Base-by-base conservation (phyloP, 768 basidiomycete species). In the Podaxis sp. region DNA sequence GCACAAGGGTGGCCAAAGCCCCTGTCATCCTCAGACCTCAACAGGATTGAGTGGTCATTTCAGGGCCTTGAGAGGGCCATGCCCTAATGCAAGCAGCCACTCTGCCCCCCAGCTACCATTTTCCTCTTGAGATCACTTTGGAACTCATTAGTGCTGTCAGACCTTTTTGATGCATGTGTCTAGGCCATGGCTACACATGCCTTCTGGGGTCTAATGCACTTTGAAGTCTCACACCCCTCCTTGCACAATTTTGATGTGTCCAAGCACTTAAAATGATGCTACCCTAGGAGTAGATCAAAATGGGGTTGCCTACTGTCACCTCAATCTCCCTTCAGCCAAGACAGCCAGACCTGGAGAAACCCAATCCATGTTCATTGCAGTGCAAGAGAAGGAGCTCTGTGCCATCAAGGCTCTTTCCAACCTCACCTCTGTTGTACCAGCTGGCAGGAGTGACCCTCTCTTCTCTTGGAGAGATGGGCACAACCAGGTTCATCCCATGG, bases 191-290 rank as follows among this genome's bases (percentile, higher is more conserved):
- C 71, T 0, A 36, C 60, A 0, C 77, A 71, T 56, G 74, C 76
- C 0, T 80, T 81, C 66, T 80, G 72, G 71, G 78, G 78, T 0
- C 60, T 78, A 49, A 75, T 77, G 73, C 65, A 72, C 0, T 76
- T 79, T 0, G 77, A 81, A 63, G 72, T 76, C 0, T 66, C 77
- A 0, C 74, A 78, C 0, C 30, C 48, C 3, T 58, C 74, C 0
- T 65, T 66, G 0, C 13, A 37, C 0, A 60, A 51, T 10, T 79
- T 76, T 58, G 28, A 28, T 52, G 48, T 40, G 0, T 3, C n/a
- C 0, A 63, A 64, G 24, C 73, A 78, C 57, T 66, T 78, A 4
- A 73, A 56, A 15, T 0, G 66, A 74, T 59, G 68, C 62, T 0
- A 10, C 66, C 28, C 58, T 75, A 4, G 67, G 41, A 2, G 0